phyloP scores from a whole-genome alignment of 805 yeast species.

The Wickerhamomyces strasburgensis region DNA sequence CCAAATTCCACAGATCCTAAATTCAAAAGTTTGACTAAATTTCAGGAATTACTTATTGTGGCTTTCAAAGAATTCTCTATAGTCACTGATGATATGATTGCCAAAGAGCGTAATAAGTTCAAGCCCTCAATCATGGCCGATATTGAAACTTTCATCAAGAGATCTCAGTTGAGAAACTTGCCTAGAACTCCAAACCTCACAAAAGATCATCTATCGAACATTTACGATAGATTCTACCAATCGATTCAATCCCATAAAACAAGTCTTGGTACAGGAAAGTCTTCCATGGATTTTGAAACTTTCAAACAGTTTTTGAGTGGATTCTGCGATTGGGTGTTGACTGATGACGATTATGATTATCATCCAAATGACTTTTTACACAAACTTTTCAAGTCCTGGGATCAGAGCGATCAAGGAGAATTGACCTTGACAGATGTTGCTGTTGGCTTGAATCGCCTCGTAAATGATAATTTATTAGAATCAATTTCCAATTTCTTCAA shows the following conservation, averaged over 20 bases:
- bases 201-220: slow-evolving; percentile 54
- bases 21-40: slow-evolving; percentile 66
- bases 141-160: slow-evolving; percentile 83
- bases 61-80: slow-evolving; percentile 88
- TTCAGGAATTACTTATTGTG: slow-evolving; percentile 85
- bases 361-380: slow-evolving; percentile 46
- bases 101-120: slow-evolving; percentile 61
- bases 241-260: slow-evolving; percentile 64
- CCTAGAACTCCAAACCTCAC: slow-evolving; percentile 65
- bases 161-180: slow-evolving; percentile 84
- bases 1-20: slow-evolving; percentile 64
- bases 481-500: slow-evolving; percentile 74
- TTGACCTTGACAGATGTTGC: slow-evolving; percentile 67
- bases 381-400: slow-evolving; percentile 71
- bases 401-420: slow-evolving; percentile 45
- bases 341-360: slow-evolving; percentile 34
- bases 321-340: slow-evolving; percentile 68
- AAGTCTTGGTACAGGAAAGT: slow-evolving; percentile 46
- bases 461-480: slow-evolving; percentile 72
- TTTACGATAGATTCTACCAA: slow-evolving; percentile 81
- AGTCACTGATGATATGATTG: slow-evolving; percentile 69
- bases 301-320: slow-evolving; percentile 74
- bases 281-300: slow-evolving; percentile 70
- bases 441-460: slow-evolving; percentile 63
- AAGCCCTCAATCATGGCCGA: slow-evolving; percentile 78